Evolutionary conservation across 163 green algal genomes (phyloP).

Genomic region (Chlorella variabilis): DNA sequence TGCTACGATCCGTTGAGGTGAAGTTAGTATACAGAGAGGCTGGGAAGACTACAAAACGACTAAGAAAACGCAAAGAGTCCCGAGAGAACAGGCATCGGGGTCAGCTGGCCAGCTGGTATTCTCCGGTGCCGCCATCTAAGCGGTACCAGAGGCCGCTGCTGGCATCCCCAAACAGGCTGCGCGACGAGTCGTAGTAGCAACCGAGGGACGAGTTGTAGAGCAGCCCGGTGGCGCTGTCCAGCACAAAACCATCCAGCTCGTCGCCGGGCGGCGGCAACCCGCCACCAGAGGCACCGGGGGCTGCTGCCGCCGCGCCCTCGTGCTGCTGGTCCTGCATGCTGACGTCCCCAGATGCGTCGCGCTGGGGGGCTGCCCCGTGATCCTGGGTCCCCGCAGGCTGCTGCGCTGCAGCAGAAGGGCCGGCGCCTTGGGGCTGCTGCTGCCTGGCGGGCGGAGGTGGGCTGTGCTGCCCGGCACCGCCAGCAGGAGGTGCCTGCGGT

Average conservation of each 20-base stretch:
- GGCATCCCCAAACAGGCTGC: constrained; percentile 12
- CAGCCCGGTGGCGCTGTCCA: constrained; percentile 42
- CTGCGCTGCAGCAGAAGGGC: not conserved
- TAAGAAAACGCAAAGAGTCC: too few species aligned
- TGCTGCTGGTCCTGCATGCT: constrained; percentile 7
- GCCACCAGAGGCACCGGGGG: not conserved
- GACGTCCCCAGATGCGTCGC: not conserved
- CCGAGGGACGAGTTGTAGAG: constrained; percentile 21
- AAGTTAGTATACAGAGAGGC: too few species aligned
- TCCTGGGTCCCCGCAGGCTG: not conserved
- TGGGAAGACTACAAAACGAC: too few species aligned
- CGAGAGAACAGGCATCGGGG: too few species aligned
- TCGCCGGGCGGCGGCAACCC: not conserved
- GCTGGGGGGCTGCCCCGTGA: not conserved
- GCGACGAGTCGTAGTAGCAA: not conserved
- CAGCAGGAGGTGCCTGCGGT: not conserved
- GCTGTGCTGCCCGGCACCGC: not conserved
- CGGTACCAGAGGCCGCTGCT: not conserved
- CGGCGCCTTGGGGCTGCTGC: not conserved
- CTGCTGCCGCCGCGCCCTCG: too few species aligned
- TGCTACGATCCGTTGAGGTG: too few species aligned
- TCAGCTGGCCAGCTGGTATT: constrained; percentile 12
- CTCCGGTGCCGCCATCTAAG: not conserved
- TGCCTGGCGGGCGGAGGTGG: too few species aligned
- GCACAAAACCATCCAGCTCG: constrained; percentile 45